Evolutionary conservation across 495 filamentous ascomycete genomes (phyloP), one percentile per base, ranked within the genome.

Genomic region (Talaromyces borbonicus): DNA sequence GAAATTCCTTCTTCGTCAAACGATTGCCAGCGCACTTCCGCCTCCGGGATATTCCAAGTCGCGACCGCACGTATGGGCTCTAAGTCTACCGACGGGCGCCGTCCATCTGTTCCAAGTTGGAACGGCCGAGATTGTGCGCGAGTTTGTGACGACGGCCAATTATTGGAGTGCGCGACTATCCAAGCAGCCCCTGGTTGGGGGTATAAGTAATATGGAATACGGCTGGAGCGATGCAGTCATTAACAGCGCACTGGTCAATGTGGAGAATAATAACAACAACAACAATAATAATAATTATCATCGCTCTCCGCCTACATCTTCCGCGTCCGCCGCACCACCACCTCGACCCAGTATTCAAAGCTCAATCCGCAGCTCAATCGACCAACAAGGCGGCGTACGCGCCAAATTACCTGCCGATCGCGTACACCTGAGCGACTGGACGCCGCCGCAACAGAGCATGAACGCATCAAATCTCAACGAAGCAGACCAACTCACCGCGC

Each of bases 81-180:
- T 99, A n/a, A 88, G 83, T 43, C 67, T 97, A 31, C 90, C 93
- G 3, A 90, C 81, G 8, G 92, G 92, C 16, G 92, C 90, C 2
- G 87, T 97, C 11, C 93, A 99, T 61, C 75, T 97, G 20, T 99
- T 99, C 74, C 89, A 97, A 59, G 93, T 88, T 49, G 92, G 93
- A 33, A 99, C 92, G 0, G 79, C 85, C 2, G 93, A 97, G 56
- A 96, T 99, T 53, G 83, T 90, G 36, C 81, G 81, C 41, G 92
- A 99, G 55, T 99, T 95, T 49, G 88, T 96, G 41, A 80, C 78
- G 26, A 93, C 87, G 0, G 90, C 87, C 53, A 99, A 99, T 65
- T 99, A 99, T 66, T 99, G 92, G 92, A 87, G 86, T 55, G 89
- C 92, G 2, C 77, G 92, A 33, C 70, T 97, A 7, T 94, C 87